Evolutionary conservation across 2,329 filamentous ascomycete species (phyloP).

Genomic region (Scedosporium dehoogii): DNA sequence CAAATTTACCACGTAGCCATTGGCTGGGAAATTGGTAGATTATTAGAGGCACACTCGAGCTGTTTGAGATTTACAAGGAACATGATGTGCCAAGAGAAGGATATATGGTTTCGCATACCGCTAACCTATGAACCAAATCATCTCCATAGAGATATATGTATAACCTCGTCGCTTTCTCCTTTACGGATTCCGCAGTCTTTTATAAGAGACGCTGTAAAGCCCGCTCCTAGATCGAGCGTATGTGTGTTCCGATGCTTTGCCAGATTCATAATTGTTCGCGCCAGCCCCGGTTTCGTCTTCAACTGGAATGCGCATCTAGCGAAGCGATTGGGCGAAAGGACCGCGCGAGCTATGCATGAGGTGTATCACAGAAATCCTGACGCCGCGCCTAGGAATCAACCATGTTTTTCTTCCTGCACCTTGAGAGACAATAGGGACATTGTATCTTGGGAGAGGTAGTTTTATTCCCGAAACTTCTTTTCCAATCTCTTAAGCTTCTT

Average conservation of each 20-base stretch:
- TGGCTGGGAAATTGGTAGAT: too few relatives aligned
- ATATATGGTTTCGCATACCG: too few relatives aligned
- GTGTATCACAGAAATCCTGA: slow-evolving; percentile 39
- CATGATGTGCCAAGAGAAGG: too few relatives aligned
- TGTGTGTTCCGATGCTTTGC: neutral
- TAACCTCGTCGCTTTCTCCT: neutral
- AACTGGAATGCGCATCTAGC: slow-evolving; percentile 29
- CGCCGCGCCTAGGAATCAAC: slow-evolving; percentile 39
- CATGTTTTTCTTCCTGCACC: slow-evolving; percentile 48
- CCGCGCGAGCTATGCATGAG: slow-evolving; percentile 21
- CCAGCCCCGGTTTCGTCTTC: slow-evolving; percentile 39
- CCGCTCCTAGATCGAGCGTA: neutral
- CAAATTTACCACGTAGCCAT: too few relatives aligned
- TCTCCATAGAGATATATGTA: too few relatives aligned
- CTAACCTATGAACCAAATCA: too few relatives aligned
- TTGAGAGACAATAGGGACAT: slow-evolving; percentile 44
- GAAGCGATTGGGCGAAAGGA: slow-evolving; percentile 20
- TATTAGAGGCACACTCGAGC: too few relatives aligned
- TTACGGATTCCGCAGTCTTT: neutral
- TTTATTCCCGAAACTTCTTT: neutral
- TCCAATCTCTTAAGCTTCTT: too few relatives aligned
- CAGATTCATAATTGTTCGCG: slow-evolving; percentile 40
- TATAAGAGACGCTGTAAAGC: neutral
- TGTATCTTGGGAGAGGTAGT: slow-evolving; percentile 44
- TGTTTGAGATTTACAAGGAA: too few relatives aligned